Percentiles rank a stretch among this genome's conserved stretches.
phyloP scores from a whole-genome alignment of 148 eudicot genomes.

The Fagopyrum esculentum region DNA sequence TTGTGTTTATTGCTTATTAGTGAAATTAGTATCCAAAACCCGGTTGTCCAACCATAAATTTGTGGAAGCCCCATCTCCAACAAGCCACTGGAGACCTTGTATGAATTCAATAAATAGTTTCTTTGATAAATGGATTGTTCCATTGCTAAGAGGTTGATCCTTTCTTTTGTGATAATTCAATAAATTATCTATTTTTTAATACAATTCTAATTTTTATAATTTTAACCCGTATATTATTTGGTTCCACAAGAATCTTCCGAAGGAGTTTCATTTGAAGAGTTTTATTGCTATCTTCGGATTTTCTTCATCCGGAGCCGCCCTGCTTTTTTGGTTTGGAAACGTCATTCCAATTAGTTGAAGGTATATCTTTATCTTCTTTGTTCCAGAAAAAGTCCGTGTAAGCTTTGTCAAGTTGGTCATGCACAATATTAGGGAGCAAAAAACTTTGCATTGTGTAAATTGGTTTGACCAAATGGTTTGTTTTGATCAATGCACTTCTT shows the following conservation, averaged over 20 bases:
- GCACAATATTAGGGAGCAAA: not conserved
- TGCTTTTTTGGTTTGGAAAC: not conserved
- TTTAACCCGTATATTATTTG: not conserved
- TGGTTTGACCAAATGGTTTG: not conserved
- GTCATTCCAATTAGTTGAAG: not conserved
- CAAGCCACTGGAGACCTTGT: too few relatives aligned
- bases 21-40: too few relatives aligned
- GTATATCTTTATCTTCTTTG: not conserved
- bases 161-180: too few relatives aligned
- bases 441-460: not conserved
- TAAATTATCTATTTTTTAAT: too few relatives aligned
- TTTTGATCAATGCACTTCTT: too few relatives aligned
- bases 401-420: too few relatives aligned
- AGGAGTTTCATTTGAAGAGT: not conserved
- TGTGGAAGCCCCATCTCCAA: too few relatives aligned
- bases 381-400: not conserved
- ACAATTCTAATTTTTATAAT: too few relatives aligned
- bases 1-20: too few relatives aligned
- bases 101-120: too few relatives aligned
- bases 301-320: not conserved
- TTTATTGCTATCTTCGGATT: too few relatives aligned
- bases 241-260: not conserved
- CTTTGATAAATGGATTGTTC: not conserved
- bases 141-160: not conserved
- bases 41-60: too few relatives aligned